Evolutionary conservation across 257 asterid genomes (phyloP).

Genomic region (Forsythia suspensa): DNA sequence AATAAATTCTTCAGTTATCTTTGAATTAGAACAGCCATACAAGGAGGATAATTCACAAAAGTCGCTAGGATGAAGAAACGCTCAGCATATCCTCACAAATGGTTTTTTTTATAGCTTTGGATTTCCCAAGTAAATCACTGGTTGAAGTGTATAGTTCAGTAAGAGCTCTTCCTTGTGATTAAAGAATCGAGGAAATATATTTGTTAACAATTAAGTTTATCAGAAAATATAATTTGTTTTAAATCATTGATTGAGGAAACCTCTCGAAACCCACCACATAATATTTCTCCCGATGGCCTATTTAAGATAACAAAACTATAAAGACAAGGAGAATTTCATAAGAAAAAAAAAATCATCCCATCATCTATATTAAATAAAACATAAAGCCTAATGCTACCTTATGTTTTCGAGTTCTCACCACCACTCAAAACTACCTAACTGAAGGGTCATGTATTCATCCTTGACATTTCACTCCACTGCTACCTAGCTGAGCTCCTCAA

Average conservation of each 20-base stretch:
- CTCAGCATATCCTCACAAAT: too few relatives aligned
- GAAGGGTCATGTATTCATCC: not conserved
- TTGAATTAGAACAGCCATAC: not conserved
- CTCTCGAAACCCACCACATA: not conserved
- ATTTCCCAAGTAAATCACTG: too few relatives aligned
- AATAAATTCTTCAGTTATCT: not conserved
- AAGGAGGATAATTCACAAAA: too few relatives aligned
- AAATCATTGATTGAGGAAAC: not conserved
- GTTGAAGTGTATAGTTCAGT: not conserved
- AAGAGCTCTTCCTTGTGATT: not conserved
- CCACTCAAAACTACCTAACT: not conserved
- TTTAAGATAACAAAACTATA: too few relatives aligned
- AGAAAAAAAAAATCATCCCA: not conserved
- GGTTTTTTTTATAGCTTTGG: too few relatives aligned
- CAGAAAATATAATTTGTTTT: not conserved
- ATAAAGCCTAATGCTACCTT: not conserved
- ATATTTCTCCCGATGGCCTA: not conserved
- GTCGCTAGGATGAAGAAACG: not conserved
- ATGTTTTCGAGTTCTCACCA: not conserved
- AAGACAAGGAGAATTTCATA: not conserved
- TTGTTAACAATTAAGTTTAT: not conserved
- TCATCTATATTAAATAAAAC: not conserved
- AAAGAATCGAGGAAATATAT: not conserved
- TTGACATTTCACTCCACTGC: not conserved
- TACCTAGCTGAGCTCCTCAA: not conserved